A percentile compares a stretch with the other conserved stretches of the same genome.
Evolutionary conservation across 2,329 filamentous ascomycete species (phyloP).

Genomic region (Cryphonectria naterciae): DNA sequence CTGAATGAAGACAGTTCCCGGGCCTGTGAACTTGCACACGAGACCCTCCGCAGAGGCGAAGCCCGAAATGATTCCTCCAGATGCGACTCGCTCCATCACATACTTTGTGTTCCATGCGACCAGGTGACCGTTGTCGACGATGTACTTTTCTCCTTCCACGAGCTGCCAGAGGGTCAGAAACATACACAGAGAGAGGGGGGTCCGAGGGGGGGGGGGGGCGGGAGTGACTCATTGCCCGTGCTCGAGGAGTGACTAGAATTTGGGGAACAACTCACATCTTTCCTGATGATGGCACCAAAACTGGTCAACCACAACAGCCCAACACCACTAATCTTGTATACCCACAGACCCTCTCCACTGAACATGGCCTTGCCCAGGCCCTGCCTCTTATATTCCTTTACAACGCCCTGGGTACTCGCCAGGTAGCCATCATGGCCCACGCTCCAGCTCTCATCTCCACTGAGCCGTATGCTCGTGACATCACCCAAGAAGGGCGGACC

Average conservation of each 20-base stretch:
- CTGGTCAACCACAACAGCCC: constrained; percentile 89
- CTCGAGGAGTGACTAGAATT: constrained; percentile 18
- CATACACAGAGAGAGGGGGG: no score
- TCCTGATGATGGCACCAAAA: constrained; percentile 92
- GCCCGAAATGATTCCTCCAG: constrained; percentile 90
- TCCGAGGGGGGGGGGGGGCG: no score
- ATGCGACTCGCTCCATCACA: constrained; percentile 84
- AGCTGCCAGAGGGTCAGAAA: constrained; percentile 44
- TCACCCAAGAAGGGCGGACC: constrained; percentile 38
- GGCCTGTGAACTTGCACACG: constrained; percentile 92
- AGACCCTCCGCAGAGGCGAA: constrained; percentile 82
- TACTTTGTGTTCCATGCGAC: constrained; percentile 98
- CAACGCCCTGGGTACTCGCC: constrained; percentile 81
- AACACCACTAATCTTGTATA: constrained; percentile 81
- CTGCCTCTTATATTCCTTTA: constrained; percentile 87
- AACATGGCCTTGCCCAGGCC: constrained; percentile 90
- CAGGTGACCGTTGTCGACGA: constrained; percentile 89
- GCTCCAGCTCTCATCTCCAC: constrained; percentile 75
- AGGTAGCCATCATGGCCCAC: constrained; percentile 88
- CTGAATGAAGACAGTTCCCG: constrained; percentile 90
- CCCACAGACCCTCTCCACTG: constrained; percentile 87
- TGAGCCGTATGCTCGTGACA: constrained; percentile 62
- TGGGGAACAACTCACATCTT: constrained; percentile 69
- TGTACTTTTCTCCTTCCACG: constrained; percentile 78
- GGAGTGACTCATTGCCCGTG: constrained; percentile 18